Evolutionary conservation across 1,284 basidiomycete species (phyloP).

Genomic region (Ceratobasidium sp.): DNA sequence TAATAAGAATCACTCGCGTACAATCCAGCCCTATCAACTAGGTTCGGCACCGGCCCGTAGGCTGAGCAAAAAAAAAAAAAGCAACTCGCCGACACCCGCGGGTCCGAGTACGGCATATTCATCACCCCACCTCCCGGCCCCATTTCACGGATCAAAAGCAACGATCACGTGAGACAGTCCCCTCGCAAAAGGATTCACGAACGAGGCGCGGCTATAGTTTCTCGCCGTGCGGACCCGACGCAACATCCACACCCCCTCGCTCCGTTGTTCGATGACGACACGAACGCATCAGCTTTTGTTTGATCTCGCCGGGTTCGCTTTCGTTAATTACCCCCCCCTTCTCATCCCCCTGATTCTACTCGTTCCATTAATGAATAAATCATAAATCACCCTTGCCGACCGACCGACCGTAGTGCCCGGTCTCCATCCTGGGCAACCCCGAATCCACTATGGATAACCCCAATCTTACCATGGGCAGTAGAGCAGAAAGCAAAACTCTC

Average conservation of each 20-base stretch:
- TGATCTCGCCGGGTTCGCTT: neutral
- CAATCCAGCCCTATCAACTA: no score
- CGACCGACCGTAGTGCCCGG: neutral
- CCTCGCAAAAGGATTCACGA: neutral
- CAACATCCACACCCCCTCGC: no score
- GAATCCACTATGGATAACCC: neutral
- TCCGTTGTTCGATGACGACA: no score
- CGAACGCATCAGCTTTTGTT: constrained; percentile 1
- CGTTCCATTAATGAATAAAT: no score
- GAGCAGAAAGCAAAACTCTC: neutral
- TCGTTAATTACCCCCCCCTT: neutral
- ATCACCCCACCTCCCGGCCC: neutral
- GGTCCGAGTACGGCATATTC: neutral
- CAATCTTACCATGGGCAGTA: no score
- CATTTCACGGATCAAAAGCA: constrained; percentile 8
- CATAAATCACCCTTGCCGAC: no score
- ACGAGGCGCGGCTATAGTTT: neutral
- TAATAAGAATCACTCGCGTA: no score
- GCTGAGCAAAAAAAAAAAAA: no score
- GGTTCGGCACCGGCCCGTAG: neutral
- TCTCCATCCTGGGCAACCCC: neutral
- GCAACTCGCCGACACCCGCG: neutral
- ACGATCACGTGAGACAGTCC: constrained; percentile 5
- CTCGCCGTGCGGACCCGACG: neutral
- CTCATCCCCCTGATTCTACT: no score